These are phyloP conservation scores for Irpex lacteus DNA, from an alignment of 1,284 basidiomycete genomes.

Conservation along the genomic window DNA sequence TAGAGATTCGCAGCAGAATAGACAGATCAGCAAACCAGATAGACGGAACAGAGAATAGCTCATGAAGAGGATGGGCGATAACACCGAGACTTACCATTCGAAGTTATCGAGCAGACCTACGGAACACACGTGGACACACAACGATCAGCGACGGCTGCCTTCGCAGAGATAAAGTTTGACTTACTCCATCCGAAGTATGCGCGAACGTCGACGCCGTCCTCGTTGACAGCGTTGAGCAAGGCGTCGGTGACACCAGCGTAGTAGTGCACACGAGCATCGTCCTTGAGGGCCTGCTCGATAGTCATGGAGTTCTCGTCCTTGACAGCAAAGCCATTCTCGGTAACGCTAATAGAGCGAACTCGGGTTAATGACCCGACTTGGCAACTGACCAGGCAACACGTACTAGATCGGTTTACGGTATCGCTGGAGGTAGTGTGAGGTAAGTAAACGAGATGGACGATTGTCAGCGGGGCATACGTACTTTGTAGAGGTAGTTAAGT, in stretches of 20 bases:
- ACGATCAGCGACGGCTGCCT: neutral
- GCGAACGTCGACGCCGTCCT: conserved; percentile 65
- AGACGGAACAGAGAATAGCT: neutral
- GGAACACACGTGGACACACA: neutral
- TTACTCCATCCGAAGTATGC: conserved; percentile 74
- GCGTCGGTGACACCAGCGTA: conserved; percentile 63
- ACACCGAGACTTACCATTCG: conserved; percentile 49
- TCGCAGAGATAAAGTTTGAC: conserved; percentile 10
- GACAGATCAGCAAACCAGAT: neutral
- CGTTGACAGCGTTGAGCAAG: conserved; percentile 54
- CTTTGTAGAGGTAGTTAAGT: conserved; percentile 70
- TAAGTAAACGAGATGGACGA: neutral
- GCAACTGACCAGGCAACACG: neutral
- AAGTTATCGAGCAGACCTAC: conserved; percentile 70
- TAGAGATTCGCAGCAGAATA: conserved; percentile 8
- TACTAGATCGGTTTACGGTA: conserved; percentile 70
- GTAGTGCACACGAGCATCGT: conserved; percentile 66
- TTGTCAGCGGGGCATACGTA: conserved; percentile 21
- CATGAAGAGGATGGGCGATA: neutral
- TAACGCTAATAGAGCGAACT: conserved; percentile 40
- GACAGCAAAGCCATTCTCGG: conserved; percentile 73
- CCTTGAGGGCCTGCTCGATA: conserved; percentile 56
- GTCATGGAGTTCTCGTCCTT: conserved; percentile 60
- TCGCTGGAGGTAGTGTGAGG: conserved; percentile 28
- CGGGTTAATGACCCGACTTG: neutral